Base-by-base conservation (phyloP, 78 protist genomes). In the Isochrysis galbana region DNA sequence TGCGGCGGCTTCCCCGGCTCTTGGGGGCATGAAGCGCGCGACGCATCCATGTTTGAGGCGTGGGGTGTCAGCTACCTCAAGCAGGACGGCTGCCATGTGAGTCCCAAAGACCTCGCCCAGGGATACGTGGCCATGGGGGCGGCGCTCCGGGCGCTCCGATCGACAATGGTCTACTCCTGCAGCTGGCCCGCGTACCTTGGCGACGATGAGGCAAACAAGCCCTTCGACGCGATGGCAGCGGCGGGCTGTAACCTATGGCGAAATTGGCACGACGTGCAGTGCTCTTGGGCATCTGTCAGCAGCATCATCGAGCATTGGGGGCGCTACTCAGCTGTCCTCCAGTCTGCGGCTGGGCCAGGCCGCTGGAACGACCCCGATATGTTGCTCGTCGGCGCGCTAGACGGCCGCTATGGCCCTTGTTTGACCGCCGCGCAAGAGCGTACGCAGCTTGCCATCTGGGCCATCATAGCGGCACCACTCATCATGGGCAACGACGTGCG, bases 241-340 rank as follows among this genome's bases (percentile, higher is more conserved):
- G 67, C n/a, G 1, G 39, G 74, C 54, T 82, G 93, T 55, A 82
- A 91, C 93, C 51, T 91, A 21, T 91, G 89, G 90, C 78, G 90
- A 5, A 39, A 25, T 22, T 91, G 38, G 39, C 25, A 77, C 39
- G 93, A 91, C 61, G 54, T 83, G n/a, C 67, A 83, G 90, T 21
- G 45, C 93, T 21, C 2, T 10, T 45, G 45, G 87, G 14, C 0
- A 23, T 19, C 42, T n/a, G 32, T 67, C 21, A 21, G 21, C 32
- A 22, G 46, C 83, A 83, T 82, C 70, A 29, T 91, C 72, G 70
- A 67, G 23, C 51, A 48, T n/a, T 83, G 90, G 91, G 90, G 82
- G 78, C 51, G 61, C 36, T 41, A 34, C 23, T 5, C 19, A 2
- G 44, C 7, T 0, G 14, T 0, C 29, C 41, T 1, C 29, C 77